A percentile compares a stretch with the other conserved stretches of the same genome.
These are phyloP conservation scores for Hypholoma fasciculare DNA, from an alignment of 768 basidiomycete species.

Conservation along the genomic window DNA sequence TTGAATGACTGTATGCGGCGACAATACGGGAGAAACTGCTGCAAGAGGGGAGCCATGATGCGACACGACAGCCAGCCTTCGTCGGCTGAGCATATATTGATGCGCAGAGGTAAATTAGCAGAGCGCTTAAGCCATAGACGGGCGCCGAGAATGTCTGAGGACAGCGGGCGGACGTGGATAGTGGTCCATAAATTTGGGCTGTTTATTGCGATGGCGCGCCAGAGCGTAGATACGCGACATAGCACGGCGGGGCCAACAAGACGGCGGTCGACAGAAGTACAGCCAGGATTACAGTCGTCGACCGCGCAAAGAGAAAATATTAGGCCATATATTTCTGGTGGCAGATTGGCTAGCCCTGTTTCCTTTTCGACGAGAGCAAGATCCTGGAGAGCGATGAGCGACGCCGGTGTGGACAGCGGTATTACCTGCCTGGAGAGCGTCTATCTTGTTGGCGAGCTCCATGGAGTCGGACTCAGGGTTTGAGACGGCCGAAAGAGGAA, in stretches of 20 bases:
- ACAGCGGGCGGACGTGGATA: constrained; percentile 14
- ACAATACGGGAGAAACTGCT: constrained; percentile 12
- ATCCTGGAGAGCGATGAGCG: no score
- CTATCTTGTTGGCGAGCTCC: background rate
- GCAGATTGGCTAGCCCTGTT: constrained; percentile 12
- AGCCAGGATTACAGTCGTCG: constrained; percentile 8
- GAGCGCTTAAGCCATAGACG: constrained; percentile 18
- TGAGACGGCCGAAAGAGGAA: background rate
- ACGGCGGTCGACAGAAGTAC: background rate
- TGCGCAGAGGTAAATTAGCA: constrained; percentile 14
- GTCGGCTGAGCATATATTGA: constrained; percentile 13
- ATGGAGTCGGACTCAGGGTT: background rate
- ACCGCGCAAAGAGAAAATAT: constrained; percentile 19
- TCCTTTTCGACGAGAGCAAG: no score
- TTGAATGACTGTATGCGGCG: constrained; percentile 14
- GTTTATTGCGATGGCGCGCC: constrained; percentile 17
- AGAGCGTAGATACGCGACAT: constrained; percentile 20
- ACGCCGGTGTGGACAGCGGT: no score
- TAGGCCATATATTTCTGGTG: constrained; percentile 19
- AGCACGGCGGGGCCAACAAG: constrained; percentile 12
- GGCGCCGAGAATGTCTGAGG: constrained; percentile 3
- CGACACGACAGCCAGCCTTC: constrained; percentile 2
- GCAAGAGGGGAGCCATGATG: constrained; percentile 10
- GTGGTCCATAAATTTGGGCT: constrained; percentile 19
- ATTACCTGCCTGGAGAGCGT: no score